Evolutionary conservation across 169 alveolate genomes (phyloP), one percentile per base, ranked within the genome.

Genomic region (Plasmodium chabaudi): DNA sequence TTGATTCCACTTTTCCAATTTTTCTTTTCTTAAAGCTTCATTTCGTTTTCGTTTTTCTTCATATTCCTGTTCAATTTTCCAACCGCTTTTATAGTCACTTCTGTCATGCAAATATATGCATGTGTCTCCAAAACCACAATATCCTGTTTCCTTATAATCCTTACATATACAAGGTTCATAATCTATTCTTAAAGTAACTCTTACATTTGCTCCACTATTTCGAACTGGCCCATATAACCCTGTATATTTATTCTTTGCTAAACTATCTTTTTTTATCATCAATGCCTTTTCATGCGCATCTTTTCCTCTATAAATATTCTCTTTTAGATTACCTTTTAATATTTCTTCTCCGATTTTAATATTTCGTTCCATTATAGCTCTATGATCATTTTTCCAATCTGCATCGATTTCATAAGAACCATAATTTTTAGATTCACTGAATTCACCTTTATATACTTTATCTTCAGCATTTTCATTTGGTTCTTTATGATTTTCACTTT

Each of bases 51-150:
- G 95, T 72, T 93, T 92, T 75, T 95, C 94, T 75, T 97, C 95
- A 96, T 98, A 97, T 69, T 97, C 99, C 61, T 93, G 93, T 71
- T 98, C 99, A 44, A 97, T 55, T 87, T 97, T 97, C 99, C 99
- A 98, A 27, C 92, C 99, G 27, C 96, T 84, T 70, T 97, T 98
- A 90, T 97, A 98, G 88, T 98, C 99, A 71, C 98, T 93, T 64
- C 99, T 88, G 93, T 98, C 99, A 93, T 98, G 99, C 55, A 98
- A 94, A 88, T 97, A 98, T 72, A 96, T 95, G 92, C 99, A 98
- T 44, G 99, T 95, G 67, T 98, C 99, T 53, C 99, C 99, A 90
- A 96, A 98, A 1, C 99, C 99, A 84, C 99, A 98, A 92, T 97
- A 96, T 6, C 99, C 99, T 10, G 99, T 97, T 75, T 97, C 99